phyloP scores from a whole-genome alignment of 352 stramenopile genomes.

The Aphanomyces astaci region DNA sequence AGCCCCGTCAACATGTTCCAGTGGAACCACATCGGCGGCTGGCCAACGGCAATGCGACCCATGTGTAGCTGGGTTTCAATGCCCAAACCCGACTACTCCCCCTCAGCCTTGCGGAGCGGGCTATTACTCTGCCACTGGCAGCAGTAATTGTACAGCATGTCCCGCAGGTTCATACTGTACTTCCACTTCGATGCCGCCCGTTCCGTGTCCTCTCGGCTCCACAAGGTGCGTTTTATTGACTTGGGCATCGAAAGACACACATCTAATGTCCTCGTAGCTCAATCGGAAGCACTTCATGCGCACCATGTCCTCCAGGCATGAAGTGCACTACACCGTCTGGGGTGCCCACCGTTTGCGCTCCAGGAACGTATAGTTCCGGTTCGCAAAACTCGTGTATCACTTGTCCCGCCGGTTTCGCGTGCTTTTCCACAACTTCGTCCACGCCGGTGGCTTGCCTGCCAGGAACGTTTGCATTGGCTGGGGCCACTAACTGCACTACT shows the following conservation, averaged over 20 bases:
- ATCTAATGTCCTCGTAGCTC: constrained; percentile 31
- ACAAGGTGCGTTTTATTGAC: no score
- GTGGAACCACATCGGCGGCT: constrained; percentile 34
- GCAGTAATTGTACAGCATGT: constrained; percentile 37
- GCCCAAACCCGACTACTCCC: constrained; percentile 23
- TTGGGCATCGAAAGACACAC: constrained; percentile 30
- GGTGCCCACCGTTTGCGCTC: constrained; percentile 31
- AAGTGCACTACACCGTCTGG: constrained; percentile 38
- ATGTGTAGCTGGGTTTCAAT: constrained; percentile 45
- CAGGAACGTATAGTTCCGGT: constrained; percentile 40
- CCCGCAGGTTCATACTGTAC: constrained; percentile 43
- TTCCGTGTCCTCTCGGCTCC: constrained; percentile 32
- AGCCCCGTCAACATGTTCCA: constrained; percentile 29
- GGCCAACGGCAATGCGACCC: constrained; percentile 34
- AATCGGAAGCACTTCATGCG: constrained; percentile 35
- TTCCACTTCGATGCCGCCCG: constrained; percentile 29
- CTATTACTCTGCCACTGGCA: constrained; percentile 38
- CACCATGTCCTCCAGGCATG: constrained; percentile 39
- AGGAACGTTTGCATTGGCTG: constrained; percentile 43
- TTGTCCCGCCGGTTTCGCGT: constrained; percentile 54
- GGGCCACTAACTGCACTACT: constrained; percentile 35
- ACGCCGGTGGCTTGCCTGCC: constrained; percentile 38
- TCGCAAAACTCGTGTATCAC: constrained; percentile 42
- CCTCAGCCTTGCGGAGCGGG: constrained; percentile 34
- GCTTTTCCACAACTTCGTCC: constrained; percentile 37